Base-by-base conservation (phyloP, 768 basidiomycete species). In the Mycena galericulata region DNA sequence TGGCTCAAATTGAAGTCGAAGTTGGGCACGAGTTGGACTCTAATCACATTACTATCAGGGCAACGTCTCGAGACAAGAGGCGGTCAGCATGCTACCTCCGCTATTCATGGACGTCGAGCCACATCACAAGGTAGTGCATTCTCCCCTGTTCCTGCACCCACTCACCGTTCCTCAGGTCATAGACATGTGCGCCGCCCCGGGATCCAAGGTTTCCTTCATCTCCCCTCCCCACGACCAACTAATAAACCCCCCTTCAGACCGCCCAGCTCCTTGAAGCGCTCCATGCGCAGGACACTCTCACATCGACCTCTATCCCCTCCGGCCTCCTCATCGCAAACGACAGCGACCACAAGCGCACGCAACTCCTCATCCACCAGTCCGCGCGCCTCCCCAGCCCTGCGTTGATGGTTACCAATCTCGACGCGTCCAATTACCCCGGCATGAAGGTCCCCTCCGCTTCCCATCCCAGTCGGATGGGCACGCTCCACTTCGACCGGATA, bases 61-160 rank as follows among this genome's bases (percentile, higher is more conserved):
- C 51, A 99, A 99, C 73, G 86, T 99, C 51, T 97, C 96, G 14
- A 85, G 98, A 24, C 97, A 98, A 79, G 98, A 99, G 79, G 96
- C 95, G 20, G 98, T 99, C 65, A 97, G 95, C 77, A 99, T 99
- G 98, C 84, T 99, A n/a, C 98, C 98, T 7, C 97, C 98, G 1
- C 87, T 99, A 2, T 90, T 99, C 72, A 88, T 99, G 36, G 94
- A 96, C 62, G 95, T 99, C n/a, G 85, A 94, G 74, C 95, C 98
- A 0, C 93, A 98, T 76, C 97, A 99, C 77, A 85, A 83, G 74
- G 93, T 90, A 75, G 56, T 85, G 80, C 62, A 41, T 85, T 80
- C 62, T 40, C 40, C 14, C 12, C 11, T 55, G 9, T 38, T 18
- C 32, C 38, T 63, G 11, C 24, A 29, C 18, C 32, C 47, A 54